Percentiles rank a stretch among this genome's conserved stretches.
These are phyloP conservation scores for Cucurbita moschata DNA, from an alignment of 306 rosid species.

Conservation along the genomic window DNA sequence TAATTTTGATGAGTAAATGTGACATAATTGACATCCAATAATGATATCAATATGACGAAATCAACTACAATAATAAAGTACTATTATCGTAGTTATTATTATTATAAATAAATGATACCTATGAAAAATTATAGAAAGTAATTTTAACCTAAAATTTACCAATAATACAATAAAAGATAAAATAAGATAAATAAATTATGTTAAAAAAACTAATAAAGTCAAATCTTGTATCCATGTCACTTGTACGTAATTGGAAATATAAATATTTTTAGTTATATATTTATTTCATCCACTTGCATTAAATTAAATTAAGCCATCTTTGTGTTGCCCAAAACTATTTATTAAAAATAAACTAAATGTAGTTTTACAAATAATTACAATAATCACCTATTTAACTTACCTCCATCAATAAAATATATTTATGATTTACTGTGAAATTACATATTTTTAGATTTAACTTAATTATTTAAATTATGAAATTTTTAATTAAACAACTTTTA, in stretches of 20 bases:
- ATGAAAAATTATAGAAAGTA: neutral
- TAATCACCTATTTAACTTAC: no score
- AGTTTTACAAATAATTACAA: neutral
- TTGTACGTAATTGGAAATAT: neutral
- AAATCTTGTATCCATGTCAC: neutral
- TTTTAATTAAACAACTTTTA: no score
- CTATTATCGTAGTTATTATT: neutral
- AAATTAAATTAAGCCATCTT: neutral
- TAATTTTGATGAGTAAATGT: neutral
- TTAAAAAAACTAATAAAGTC: neutral
- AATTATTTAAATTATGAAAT: accelerated
- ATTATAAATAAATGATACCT: neutral
- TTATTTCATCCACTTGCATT: neutral
- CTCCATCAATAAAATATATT: no score
- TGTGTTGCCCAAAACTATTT: neutral
- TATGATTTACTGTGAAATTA: no score
- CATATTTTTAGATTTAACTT: neutral
- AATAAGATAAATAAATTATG: no score
- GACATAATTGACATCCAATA: neutral
- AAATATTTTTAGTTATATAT: no score
- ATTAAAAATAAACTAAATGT: neutral
- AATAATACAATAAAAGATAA: neutral
- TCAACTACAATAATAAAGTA: neutral
- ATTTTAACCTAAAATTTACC: neutral
- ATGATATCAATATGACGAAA: neutral